A percentile compares a stretch with the other conserved stretches of the same genome.
Evolutionary conservation across 2,329 filamentous ascomycete species (phyloP).

Genomic region (Colletotrichum eleusines): DNA sequence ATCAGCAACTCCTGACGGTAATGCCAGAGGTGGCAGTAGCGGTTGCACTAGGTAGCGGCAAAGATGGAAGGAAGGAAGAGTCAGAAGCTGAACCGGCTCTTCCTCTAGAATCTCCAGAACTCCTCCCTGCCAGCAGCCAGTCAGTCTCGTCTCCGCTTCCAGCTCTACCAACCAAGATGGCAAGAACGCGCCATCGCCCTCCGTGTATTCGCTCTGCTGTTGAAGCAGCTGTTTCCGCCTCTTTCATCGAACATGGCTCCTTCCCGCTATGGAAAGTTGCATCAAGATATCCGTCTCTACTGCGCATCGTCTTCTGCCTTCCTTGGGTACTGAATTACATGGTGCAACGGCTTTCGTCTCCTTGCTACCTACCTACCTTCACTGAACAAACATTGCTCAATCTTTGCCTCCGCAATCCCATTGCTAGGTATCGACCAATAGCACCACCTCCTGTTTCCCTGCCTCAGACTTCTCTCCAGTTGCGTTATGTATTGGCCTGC

Average conservation of each 20-base stretch:
- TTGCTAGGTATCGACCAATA: background rate
- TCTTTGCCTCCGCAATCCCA: background rate
- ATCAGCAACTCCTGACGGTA: background rate
- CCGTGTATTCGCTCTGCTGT: background rate
- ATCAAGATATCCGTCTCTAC: background rate
- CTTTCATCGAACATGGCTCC: background rate
- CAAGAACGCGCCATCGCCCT: background rate
- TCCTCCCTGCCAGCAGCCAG: background rate
- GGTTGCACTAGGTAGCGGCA: background rate
- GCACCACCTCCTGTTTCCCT: background rate
- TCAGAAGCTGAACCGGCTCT: background rate
- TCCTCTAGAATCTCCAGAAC: background rate
- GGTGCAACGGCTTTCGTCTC: background rate
- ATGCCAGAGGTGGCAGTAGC: background rate
- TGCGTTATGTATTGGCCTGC: background rate
- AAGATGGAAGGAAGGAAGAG: background rate
- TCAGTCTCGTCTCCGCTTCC: background rate
- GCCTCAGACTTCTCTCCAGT: background rate
- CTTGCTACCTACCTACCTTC: background rate
- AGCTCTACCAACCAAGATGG: too few species aligned
- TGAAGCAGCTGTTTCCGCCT: background rate
- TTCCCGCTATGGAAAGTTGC: background rate
- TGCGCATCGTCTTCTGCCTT: background rate
- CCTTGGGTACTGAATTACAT: background rate
- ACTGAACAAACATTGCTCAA: background rate